Evolutionary conservation across 441 rosid species (phyloP).

Genomic region (Jatropha multifida): DNA sequence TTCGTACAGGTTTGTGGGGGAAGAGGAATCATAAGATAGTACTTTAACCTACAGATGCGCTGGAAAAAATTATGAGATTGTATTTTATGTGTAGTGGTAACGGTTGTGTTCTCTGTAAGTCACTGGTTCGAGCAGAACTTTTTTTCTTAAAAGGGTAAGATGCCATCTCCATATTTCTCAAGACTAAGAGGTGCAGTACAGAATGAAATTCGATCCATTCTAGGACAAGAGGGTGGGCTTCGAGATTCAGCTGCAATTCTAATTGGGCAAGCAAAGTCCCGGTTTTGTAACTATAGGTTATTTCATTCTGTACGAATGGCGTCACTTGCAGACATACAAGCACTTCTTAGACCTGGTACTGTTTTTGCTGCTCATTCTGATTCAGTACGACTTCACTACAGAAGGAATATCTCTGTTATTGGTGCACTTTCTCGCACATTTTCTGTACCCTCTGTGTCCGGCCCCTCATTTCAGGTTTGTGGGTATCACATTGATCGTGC

Average conservation of each 20-base stretch:
- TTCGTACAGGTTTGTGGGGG: slow-evolving; percentile 27
- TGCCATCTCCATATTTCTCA: slow-evolving; percentile 53
- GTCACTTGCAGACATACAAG: slow-evolving; percentile 45
- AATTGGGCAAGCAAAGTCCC: slow-evolving; percentile 54
- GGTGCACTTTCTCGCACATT: slow-evolving; percentile 74
- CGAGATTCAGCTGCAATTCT: slow-evolving; percentile 43
- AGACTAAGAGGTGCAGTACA: slow-evolving; percentile 53
- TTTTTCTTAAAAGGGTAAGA: slow-evolving; percentile 49
- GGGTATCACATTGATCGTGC: slow-evolving; percentile 76
- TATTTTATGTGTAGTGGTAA: slow-evolving; percentile 26
- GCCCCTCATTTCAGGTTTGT: slow-evolving; percentile 83
- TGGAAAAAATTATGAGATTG: slow-evolving; percentile 56
- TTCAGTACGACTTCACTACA: slow-evolving; percentile 44
- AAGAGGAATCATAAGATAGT: slow-evolving; percentile 7
- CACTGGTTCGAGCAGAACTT: slow-evolving; percentile 22
- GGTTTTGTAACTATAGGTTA: slow-evolving; percentile 47
- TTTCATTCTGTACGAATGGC: slow-evolving; percentile 48
- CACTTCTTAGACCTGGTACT: slow-evolving; percentile 46
- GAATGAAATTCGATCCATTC: slow-evolving; percentile 45
- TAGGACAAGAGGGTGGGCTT: slow-evolving; percentile 38
- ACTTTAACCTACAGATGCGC: slow-evolving; percentile 29
- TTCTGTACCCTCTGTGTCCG: slow-evolving; percentile 89
- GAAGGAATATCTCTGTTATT: slow-evolving; percentile 71
- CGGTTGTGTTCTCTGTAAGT: slow-evolving; percentile 27
- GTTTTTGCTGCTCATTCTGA: slow-evolving; percentile 54